phyloP scores from a whole-genome alignment of 176 grass and related monocot species.

The Triticum monococcum region DNA sequence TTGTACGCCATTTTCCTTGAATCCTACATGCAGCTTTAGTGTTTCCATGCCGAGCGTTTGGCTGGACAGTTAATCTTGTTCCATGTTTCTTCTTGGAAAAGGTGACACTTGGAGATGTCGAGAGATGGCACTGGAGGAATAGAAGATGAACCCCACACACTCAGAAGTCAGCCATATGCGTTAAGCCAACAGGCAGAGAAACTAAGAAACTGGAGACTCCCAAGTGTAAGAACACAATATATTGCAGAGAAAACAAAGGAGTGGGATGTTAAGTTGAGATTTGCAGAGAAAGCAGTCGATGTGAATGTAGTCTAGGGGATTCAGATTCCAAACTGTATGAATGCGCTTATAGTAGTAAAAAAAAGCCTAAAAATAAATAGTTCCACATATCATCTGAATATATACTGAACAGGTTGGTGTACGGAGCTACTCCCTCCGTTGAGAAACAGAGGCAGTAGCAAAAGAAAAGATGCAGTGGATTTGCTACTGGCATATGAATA shows the following conservation, averaged over 20 bases:
- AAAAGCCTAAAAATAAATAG: too few species aligned
- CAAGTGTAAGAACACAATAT: background rate
- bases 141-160: background rate
- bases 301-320: too few species aligned
- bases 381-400: too few species aligned
- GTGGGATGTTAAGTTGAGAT: too few species aligned
- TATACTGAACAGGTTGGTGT: too few species aligned
- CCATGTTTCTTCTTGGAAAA: slow-evolving; percentile 28
- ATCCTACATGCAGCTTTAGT: background rate
- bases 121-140: slow-evolving; percentile 45
- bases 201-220: background rate
- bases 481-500: too few species aligned
- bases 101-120: background rate
- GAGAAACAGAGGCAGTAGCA: too few species aligned
- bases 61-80: slow-evolving; percentile 16
- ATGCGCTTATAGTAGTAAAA: too few species aligned
- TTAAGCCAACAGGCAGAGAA: background rate
- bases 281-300: too few species aligned
- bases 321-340: too few species aligned
- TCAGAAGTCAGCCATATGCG: background rate
- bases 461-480: background rate
- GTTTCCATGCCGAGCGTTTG: background rate
- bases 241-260: too few species aligned
- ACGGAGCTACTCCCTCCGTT: too few species aligned
- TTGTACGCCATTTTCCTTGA: slow-evolving; percentile 7